Base-by-base conservation (phyloP, 2,329 filamentous ascomycete genomes). In the Cercospora zeae-maydis region DNA sequence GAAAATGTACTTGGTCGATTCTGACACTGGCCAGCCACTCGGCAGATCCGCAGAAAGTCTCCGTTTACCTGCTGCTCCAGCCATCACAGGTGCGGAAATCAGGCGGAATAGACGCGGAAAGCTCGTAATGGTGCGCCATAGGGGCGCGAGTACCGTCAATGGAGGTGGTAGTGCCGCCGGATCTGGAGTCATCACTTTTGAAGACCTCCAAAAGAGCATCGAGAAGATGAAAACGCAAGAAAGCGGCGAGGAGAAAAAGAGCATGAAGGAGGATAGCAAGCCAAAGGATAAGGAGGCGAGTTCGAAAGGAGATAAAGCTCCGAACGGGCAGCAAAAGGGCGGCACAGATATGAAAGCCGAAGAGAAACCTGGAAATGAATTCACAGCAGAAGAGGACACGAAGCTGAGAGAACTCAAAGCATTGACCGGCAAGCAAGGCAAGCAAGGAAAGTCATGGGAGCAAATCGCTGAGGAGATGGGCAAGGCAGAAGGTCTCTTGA, bases 311-410 rank as follows among this genome's bases (percentile, higher is more conserved):
- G 36, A 36, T 19, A 60, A 58, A n/a, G 27, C 34, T 62, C 56
- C 34, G 24, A 57, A 62, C 34, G 60, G 39, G 19, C 63, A 65
- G 16, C 49, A 54, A 27, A 63, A 67, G 16, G 60, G 63, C 24
- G 51, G 36, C 30, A 63, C 66, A 37, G 58, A 59, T 16, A 55
- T 21, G 27, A 33, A 61, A n/a, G 52, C 30, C 2, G 37, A 36
- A 7, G 55, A 51, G 16, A 59, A 62, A n/a, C 24, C 56, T 24
- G 57, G 55, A 9, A 27, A 7, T 30, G 56, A 37, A 10, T 72
- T 67, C 27, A 78, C 76, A 0, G 53, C 71, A 0, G 76, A 77
- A 39, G 74, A 82, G 57, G 79, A 82, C 52, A 71, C 73, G 2
- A 76, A 73, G 63, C 61, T 82, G 2, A 64, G 45, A 24, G 66